Evolutionary conservation across 179 eudicot species (phyloP).

Genomic region (Amaranthus tricolor): DNA sequence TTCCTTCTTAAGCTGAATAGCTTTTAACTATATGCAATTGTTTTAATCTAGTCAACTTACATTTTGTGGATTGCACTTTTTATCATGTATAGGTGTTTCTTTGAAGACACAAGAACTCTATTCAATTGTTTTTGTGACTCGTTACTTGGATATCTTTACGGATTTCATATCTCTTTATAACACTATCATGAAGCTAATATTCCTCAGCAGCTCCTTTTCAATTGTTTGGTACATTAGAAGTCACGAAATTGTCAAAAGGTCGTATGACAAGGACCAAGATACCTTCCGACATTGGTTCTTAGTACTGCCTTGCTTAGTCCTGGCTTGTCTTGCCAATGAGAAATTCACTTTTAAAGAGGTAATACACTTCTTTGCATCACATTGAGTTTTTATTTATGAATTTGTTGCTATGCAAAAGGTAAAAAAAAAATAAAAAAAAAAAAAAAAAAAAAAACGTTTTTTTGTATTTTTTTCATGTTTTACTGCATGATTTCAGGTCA

Average conservation of each 20-base stretch:
- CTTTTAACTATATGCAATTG: background rate
- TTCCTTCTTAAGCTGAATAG: background rate
- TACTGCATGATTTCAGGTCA: slow-evolving; percentile 46
- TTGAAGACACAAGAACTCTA: slow-evolving; percentile 95
- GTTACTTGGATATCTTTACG: slow-evolving; percentile 88
- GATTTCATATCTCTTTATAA: slow-evolving; percentile 80
- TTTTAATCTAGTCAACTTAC: background rate
- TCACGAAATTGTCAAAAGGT: slow-evolving; percentile 86
- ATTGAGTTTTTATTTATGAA: background rate
- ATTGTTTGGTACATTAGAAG: slow-evolving; percentile 93
- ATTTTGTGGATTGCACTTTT: slow-evolving; percentile 2
- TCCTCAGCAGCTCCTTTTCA: slow-evolving; percentile 78
- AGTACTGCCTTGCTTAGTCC: slow-evolving; percentile 68
- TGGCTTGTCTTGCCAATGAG: slow-evolving; percentile 68
- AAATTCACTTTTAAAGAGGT: slow-evolving; percentile 85
- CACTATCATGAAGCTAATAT: slow-evolving; percentile 80
- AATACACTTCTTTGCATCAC: slow-evolving; percentile 10
- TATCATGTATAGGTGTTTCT: slow-evolving; percentile 59
- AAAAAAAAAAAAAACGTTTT: background rate
- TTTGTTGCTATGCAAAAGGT: background rate
- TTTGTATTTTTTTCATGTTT: slow-evolving; percentile 13
- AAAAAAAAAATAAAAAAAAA: background rate
- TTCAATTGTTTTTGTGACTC: slow-evolving; percentile 83
- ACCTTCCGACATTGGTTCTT: slow-evolving; percentile 85
- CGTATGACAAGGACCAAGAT: slow-evolving; percentile 94